Conservation (phyloP, 805 yeast species). For the Metschnikowia borealis region DNA sequence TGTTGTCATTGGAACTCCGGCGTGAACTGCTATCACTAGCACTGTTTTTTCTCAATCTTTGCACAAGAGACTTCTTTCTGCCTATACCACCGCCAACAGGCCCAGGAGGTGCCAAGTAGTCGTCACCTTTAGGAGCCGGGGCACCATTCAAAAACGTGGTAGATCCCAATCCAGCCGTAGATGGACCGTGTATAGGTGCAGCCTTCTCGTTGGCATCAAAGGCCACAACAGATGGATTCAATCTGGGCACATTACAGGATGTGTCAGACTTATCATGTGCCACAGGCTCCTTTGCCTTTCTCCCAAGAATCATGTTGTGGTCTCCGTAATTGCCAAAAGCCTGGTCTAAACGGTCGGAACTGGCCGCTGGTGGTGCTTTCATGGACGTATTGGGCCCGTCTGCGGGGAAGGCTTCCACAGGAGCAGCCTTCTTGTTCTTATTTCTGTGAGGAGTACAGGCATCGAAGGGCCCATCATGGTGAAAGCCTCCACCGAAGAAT, state of each 20-base stretch:
- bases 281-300: slow-evolving; percentile 12
- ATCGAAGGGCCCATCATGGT: slow-evolving; percentile 98
- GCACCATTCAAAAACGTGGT: slow-evolving; percentile 95
- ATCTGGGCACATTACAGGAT: slow-evolving; percentile 39
- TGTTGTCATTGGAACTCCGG: slow-evolving; percentile 28
- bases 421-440: slow-evolving; percentile 69
- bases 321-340: slow-evolving; percentile 70
- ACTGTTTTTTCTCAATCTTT: slow-evolving; percentile 50
- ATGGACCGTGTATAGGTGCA: slow-evolving; percentile 76
- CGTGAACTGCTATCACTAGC: slow-evolving; percentile 28
- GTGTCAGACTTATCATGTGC: slow-evolving; percentile 20
- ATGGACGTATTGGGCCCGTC: slow-evolving; percentile 92
- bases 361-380: slow-evolving; percentile 53
- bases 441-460: slow-evolving; percentile 97
- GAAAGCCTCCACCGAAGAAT: slow-evolving; percentile 88
- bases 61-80: slow-evolving; percentile 81
- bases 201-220: slow-evolving; percentile 71
- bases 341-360: slow-evolving; percentile 55
- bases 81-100: slow-evolving; percentile 47
- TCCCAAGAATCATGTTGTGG: slow-evolving; percentile 39
- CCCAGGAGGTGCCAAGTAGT: slow-evolving; percentile 16
- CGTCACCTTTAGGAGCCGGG: slow-evolving; percentile 65
- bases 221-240: slow-evolving; percentile 50
- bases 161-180: slow-evolving; percentile 85
- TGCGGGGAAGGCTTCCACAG: slow-evolving; percentile 91